A percentile compares a stretch with the other conserved stretches of the same genome.
Evolutionary conservation across 164 flowering plant genomes (phyloP).

Genomic region (Liquidambar formosana): DNA sequence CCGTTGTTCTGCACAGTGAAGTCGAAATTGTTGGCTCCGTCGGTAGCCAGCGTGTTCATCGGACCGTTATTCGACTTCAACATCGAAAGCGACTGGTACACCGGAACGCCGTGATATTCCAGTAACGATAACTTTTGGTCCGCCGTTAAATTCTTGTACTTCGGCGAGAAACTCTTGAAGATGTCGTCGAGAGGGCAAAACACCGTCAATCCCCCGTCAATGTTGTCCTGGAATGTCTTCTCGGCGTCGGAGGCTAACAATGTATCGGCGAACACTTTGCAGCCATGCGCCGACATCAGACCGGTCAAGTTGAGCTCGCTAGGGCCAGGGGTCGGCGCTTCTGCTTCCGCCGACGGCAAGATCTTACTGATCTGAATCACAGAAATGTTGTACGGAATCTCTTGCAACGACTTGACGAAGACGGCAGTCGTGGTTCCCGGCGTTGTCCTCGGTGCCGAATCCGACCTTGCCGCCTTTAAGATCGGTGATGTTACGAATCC

Average conservation of each 20-base stretch:
- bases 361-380: slow-evolving; percentile 55
- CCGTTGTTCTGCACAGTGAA: slow-evolving; percentile 59
- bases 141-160: slow-evolving; percentile 51
- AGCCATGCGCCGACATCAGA: slow-evolving; percentile 60
- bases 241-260: slow-evolving; percentile 40
- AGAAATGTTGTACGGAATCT: slow-evolving; percentile 58
- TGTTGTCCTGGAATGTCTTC: slow-evolving; percentile 28
- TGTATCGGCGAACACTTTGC: slow-evolving; percentile 59
- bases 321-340: slow-evolving; percentile 53
- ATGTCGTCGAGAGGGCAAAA: slow-evolving; percentile 62
- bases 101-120: slow-evolving; percentile 47
- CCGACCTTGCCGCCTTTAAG: slow-evolving; percentile 51
- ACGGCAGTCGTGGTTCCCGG: slow-evolving; percentile 22
- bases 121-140: slow-evolving; percentile 39
- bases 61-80: slow-evolving; percentile 50
- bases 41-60: slow-evolving; percentile 68
- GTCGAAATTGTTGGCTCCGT: slow-evolving; percentile 53
- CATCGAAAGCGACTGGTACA: slow-evolving; percentile 42
- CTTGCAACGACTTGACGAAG: slow-evolving; percentile 52
- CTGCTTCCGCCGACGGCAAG: slow-evolving; percentile 43
- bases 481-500: slow-evolving; percentile 65
- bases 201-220: slow-evolving; percentile 56
- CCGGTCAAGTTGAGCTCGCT: slow-evolving; percentile 39
- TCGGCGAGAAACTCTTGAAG: slow-evolving; percentile 51
- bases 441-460: slow-evolving; percentile 29